Evolutionary conservation across 352 stramenopile genomes (phyloP), one percentile per base, ranked within the genome.

Genomic region (Phytophthora sp.): DNA sequence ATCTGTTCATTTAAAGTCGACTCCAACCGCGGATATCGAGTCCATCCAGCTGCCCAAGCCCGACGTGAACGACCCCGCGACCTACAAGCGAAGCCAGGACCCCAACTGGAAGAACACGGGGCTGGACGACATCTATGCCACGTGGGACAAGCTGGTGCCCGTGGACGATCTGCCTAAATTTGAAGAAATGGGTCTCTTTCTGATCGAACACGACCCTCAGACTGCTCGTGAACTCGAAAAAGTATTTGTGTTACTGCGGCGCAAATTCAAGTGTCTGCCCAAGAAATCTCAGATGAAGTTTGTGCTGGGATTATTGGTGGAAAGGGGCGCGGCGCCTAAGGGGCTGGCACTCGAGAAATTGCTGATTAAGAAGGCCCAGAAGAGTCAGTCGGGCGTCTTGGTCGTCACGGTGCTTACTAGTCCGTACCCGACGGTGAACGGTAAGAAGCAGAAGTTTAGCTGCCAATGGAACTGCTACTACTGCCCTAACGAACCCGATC

Each of bases 401-500:
- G 90, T 98, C 5, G 79, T 98, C 44, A 98, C 93, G 12, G 91
- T 98, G 58, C 80, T 98, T 38, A 98, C 93, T 41, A 96, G 86
- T 63, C 93, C 93, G 51, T 97, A 97, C 70, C 90, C 93, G 33
- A 65, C 70, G 13, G 88, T 95, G 23, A 73, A 74, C 47, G 76
- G 79, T 16, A 95, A 91, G 69, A 95, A 93, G 57, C 93, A 98
- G 73, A 82, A 79, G 23, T 98, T 98, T 55, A 95, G 84, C 59
- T 98, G 93, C 71, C 90, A 98, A 73, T 97, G 93, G 90, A 98
- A 98, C 64, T 98, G 93, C 73, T 97, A 97, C 82, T 98, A 98
- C 69, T 98, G 93, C 67, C 93, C 93, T 4, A 98, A 98, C 65
- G 89, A 98, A 45, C 91, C 92, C 0, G 88, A 85, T 9, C 91